These are phyloP conservation scores for Orbilia ellipsospora DNA, from an alignment of 2,329 filamentous ascomycete species.

Conservation along the genomic window DNA sequence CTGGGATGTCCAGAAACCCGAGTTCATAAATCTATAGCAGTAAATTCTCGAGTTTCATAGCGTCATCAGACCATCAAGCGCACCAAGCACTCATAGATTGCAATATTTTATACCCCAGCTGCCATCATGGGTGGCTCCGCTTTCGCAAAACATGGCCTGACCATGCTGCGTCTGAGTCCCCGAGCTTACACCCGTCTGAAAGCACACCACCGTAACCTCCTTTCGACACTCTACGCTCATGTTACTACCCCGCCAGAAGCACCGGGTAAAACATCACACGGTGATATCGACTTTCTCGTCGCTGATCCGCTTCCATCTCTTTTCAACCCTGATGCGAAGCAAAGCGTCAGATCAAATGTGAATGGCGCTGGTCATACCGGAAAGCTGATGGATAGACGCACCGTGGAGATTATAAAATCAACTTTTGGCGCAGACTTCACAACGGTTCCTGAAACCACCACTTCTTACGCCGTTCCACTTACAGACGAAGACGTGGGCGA, in stretches of 20 bases:
- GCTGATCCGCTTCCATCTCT: slow-evolving; percentile 60
- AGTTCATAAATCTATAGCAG: too few species aligned
- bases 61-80: too few species aligned
- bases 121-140: slow-evolving; percentile 73
- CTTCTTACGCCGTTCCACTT: slow-evolving; percentile 69
- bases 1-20: too few species aligned
- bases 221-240: slow-evolving; percentile 67
- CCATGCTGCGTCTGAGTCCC: slow-evolving; percentile 74
- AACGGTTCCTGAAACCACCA: slow-evolving; percentile 54
- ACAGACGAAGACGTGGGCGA: neutral
- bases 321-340: neutral
- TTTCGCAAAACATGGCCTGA: slow-evolving; percentile 68
- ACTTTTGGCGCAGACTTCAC: slow-evolving; percentile 30
- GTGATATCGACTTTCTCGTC: slow-evolving; percentile 79
- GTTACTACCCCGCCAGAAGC: slow-evolving; percentile 74
- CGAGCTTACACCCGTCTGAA: slow-evolving; percentile 70
- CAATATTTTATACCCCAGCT: neutral
- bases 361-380: neutral
- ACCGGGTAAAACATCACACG: slow-evolving; percentile 74
- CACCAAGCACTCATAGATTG: too few species aligned
- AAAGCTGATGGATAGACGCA: slow-evolving; percentile 9
- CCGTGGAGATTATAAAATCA: slow-evolving; percentile 14
- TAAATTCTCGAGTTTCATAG: too few species aligned
- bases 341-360: neutral
- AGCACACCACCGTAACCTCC: slow-evolving; percentile 64